Base-by-base conservation (phyloP, 129 eudicot genomes). In the Daucus carota region DNA sequence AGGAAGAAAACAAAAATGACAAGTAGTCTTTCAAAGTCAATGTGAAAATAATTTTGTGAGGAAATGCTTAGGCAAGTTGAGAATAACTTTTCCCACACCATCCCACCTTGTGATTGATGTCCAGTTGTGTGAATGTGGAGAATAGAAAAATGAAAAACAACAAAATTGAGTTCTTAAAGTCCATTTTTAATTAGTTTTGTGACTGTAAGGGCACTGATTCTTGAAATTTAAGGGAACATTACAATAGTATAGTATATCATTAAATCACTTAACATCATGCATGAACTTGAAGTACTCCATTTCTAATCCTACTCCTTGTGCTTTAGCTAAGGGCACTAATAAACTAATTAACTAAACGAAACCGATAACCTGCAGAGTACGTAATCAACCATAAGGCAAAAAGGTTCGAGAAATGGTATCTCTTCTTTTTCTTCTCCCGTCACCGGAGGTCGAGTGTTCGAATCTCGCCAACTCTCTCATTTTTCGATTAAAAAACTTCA, bases 161-260 rank as follows among this genome's bases (percentile, higher is more conserved):
- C 28, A 9, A 70, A 57, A 47, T 9, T 24, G 47, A 33, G 59
- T 41, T 50, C 20, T 74, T 57, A 44, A 47, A 50, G 57, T 42
- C 76, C 31, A 67, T 68, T 63, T 78, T 46, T 43, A 66, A 45
- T 32, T 45, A 41, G 68, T 74, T 62, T 9, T 57, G 75, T 85
- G 96, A 83, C 83, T 82, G 85, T 75, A 78, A 44, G 78, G 80
- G 48, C 81, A 89, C 83, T 86, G 82, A 77, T 57, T 44, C 66
- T 63, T 82, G 76, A 15, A 46, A 77, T 78, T 77, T 47, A 78
- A 78, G 72, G 87, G 84, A 92, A 83, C 82, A 86, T 85, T 13
- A 34, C 63, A 73, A 82, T 43, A 44, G 32, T n/a, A 69, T 46
- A n/a, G 29, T 54, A n/a, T 77, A 69, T 71, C 62, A 38, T 63